Evolutionary conservation across 148 eudicot genomes (phyloP).

Genomic region (Camellia sinensis): DNA sequence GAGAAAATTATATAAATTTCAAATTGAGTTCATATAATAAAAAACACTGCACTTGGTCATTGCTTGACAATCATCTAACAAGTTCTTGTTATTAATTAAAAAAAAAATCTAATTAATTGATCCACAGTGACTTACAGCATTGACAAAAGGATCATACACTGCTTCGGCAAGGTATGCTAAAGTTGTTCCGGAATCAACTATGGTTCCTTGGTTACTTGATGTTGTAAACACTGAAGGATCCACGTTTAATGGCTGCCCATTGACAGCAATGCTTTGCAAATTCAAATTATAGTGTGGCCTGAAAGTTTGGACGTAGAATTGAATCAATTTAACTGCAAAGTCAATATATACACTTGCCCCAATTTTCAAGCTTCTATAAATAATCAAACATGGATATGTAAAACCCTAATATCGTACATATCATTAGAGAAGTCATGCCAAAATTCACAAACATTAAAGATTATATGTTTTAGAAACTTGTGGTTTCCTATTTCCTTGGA

Average conservation of each 20-base stretch:
- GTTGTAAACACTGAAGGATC: conserved; percentile 71
- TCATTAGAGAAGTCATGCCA: not conserved
- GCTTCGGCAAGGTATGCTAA: conserved; percentile 88
- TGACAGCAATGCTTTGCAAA: conserved; percentile 78
- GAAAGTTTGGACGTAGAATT: conserved; percentile 15
- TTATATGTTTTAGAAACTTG: not conserved
- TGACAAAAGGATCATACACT: conserved; percentile 83
- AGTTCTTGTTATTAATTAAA: not conserved
- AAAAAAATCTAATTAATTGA: not conserved
- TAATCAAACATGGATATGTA: not conserved
- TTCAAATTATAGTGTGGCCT: conserved; percentile 95
- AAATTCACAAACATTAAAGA: not conserved
- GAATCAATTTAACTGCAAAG: not conserved
- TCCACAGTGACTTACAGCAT: conserved; percentile 53
- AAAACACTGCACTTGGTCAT: too few relatives aligned
- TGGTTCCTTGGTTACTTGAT: conserved; percentile 68
- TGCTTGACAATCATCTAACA: not conserved
- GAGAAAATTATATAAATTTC: not conserved
- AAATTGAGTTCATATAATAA: too few relatives aligned
- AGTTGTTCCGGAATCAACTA: conserved; percentile 94
- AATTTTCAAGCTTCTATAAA: not conserved
- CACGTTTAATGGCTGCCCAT: conserved; percentile 62
- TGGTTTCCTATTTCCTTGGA: not conserved
- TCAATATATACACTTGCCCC: not conserved
- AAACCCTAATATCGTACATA: too few relatives aligned